Base-by-base conservation (phyloP, 805 yeast species). In the Ogataea glucozyma region DNA sequence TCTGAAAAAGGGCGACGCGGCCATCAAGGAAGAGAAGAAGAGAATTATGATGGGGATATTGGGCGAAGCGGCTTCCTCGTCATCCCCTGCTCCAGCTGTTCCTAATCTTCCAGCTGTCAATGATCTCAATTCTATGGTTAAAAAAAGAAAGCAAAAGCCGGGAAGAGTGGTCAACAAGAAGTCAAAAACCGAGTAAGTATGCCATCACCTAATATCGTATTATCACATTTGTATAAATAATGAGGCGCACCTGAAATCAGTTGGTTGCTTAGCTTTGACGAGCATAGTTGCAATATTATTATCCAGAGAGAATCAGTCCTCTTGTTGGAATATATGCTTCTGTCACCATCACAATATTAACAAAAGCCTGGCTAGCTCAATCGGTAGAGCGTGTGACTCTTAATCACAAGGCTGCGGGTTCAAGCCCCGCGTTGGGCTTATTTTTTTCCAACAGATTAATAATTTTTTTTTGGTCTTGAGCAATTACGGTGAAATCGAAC, bases 71-170 rank as follows among this genome's bases (percentile, higher is more conserved):
- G 48, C 64, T 13, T 41, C 57, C 4, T 39, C 47, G 19, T 56
- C 52, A 16, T 47, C 58, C 19, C 34, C 56, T 4, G 13, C 34
- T 10, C 16, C 44, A 13, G 24, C 64, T 19, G 36, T 56, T 4
- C n/a, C 32, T n/a, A 17, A 47, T n/a, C n/a, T n/a, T 14, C 29
- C 65, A 16, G 56, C 64, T 6, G 79, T 82, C 7, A 81, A 83
- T 53, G 88, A 83, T 57, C 65, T 84, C 47, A 76, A 87, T 0
- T 66, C 77, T 4, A 69, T 78, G 70, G 85, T 82, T 8, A 79
- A 77, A 57, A 84, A 83, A 64, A 53, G 65, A 37, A 62, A 61
- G 40, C 50, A 53, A 16, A 40, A 51, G 14, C 39, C 41, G 5
- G 53, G 54, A 4, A 46, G 43, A 20, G 42, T 42, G 41, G 41